A percentile compares a stretch with the other conserved stretches of the same genome.
Evolutionary conservation across 176 grass and related monocot species (phyloP).

Genomic region (Hordeum vulgare): MorexV3_pseudomolecules_assembly NC_058523.1:552855507-552856006

Average conservation of each 20-base stretch:
- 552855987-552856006: not conserved
- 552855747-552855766: conserved; percentile 7
- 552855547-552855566: conserved; percentile 3
- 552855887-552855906: not conserved
- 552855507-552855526: conserved; percentile 5
- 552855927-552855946: not conserved
- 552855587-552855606: conserved; percentile 42
- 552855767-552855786: not conserved
- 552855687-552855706: conserved; percentile 37
- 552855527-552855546: conserved; percentile 29
- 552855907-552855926: not conserved
- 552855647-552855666: conserved; percentile 13
- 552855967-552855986: not conserved
- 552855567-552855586: conserved; percentile 22
- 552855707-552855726: not conserved
- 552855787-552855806: not conserved
- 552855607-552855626: conserved; percentile 38
- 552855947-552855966: not conserved
- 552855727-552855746: conserved; percentile 35
- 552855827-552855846: not conserved
- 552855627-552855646: not conserved
- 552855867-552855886: not conserved
- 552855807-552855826: not conserved
- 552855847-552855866: not conserved
- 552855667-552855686: conserved; percentile 38